Conservation (phyloP, 345 rosid species). For the Dipteronia sinensis region DNA sequence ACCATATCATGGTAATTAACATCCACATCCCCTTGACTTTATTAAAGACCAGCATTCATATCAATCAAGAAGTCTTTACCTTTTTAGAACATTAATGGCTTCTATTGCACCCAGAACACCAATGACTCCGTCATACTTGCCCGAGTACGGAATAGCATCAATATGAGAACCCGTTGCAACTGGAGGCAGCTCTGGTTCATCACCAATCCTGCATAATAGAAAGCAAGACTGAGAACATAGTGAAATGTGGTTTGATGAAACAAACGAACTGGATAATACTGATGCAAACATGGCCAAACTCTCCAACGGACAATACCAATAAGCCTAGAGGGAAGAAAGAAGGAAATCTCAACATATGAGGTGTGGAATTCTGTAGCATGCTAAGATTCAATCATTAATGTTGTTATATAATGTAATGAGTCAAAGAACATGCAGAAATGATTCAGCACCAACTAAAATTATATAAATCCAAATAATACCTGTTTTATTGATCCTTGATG, state of each 20-base stretch:
- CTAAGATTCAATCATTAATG: neutral
- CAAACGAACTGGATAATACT: too few species aligned
- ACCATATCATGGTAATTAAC: neutral
- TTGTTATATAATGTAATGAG: neutral
- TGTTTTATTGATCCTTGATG: too few species aligned
- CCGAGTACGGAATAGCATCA: slow-evolving; percentile 97
- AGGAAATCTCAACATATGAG: neutral
- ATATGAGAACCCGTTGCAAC: slow-evolving; percentile 94
- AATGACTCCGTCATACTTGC: slow-evolving; percentile 94
- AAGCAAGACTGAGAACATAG: neutral
- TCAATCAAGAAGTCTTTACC: slow-evolving; percentile 41
- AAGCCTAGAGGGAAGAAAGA: neutral
- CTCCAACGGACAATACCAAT: neutral
- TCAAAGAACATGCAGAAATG: too few species aligned
- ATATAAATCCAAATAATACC: too few species aligned
- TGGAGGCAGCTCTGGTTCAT: slow-evolving; percentile 64
- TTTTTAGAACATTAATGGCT: slow-evolving; percentile 84
- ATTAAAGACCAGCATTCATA: slow-evolving; percentile 14
- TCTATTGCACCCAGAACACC: slow-evolving; percentile 98
- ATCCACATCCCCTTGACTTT: neutral
- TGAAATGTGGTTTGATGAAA: neutral
- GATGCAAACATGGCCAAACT: too few species aligned
- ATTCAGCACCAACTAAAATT: too few species aligned
- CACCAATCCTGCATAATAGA: slow-evolving; percentile 61
- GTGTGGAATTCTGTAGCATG: neutral